Percentiles rank a stretch among this genome's conserved stretches.
phyloP scores from a whole-genome alignment of 257 asterid species.

The Echium plantagineum region DNA sequence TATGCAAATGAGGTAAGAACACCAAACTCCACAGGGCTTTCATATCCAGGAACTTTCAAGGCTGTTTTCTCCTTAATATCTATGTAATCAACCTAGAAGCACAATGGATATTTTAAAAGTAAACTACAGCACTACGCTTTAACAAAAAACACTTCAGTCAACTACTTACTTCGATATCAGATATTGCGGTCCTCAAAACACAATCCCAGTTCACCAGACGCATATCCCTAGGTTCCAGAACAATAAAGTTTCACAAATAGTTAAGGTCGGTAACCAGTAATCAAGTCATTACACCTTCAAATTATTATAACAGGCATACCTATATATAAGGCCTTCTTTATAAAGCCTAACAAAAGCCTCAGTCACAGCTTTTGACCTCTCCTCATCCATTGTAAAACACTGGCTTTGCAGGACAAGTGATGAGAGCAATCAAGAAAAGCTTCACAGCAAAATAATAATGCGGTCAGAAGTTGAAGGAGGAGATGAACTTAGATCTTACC shows the following conservation, averaged over 20 bases:
- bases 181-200: constrained; percentile 82
- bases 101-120: constrained; percentile 14
- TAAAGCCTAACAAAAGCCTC: constrained; percentile 91
- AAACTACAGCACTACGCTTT: no score
- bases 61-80: constrained; percentile 72
- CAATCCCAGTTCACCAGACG: constrained; percentile 98
- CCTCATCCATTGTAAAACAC: constrained; percentile 96
- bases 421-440: constrained; percentile 5
- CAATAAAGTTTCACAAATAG: not conserved
- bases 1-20: constrained; percentile 91
- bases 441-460: constrained; percentile 2
- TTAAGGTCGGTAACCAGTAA: not conserved
- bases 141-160: not conserved
- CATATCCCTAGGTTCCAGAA: constrained; percentile 41
- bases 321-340: constrained; percentile 73
- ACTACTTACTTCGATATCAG: constrained; percentile 77
- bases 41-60: constrained; percentile 63
- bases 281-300: no score
- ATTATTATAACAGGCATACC: constrained; percentile 25
- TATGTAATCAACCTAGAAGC: constrained; percentile 59
- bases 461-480: not conserved
- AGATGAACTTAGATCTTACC: constrained; percentile 28
- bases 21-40: constrained; percentile 78
- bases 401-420: constrained; percentile 11
- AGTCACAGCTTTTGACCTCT: constrained; percentile 77